These are phyloP conservation scores for Ottelia alismoides DNA, from an alignment of 106 monocot species.

Conservation along the genomic window DNA sequence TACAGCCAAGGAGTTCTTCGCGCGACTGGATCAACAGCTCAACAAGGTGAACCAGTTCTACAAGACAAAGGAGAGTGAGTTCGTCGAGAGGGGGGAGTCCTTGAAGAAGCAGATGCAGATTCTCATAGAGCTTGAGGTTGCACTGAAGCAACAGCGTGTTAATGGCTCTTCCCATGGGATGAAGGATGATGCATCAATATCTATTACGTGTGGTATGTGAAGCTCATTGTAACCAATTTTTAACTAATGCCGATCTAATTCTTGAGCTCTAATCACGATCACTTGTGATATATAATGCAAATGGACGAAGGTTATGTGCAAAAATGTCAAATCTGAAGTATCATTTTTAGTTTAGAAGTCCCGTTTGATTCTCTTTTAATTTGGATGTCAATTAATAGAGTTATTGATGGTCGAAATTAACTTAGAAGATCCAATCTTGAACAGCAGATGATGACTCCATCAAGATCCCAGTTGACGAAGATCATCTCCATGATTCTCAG, in stretches of 20 bases:
- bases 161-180: constrained; percentile 11
- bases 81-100: constrained; percentile 68
- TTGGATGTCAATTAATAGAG: neutral
- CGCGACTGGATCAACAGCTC: constrained; percentile 62
- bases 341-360: neutral
- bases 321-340: neutral
- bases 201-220: constrained; percentile 38
- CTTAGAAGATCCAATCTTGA: neutral
- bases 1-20: constrained; percentile 68
- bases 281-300: neutral
- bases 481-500: neutral
- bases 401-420: neutral
- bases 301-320: neutral
- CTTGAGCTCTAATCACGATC: neutral
- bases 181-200: constrained; percentile 53
- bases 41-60: constrained; percentile 99
- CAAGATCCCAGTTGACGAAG: constrained; percentile 9
- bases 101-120: constrained; percentile 88
- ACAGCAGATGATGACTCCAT: constrained; percentile 27
- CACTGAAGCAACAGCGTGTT: constrained; percentile 31
- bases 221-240: neutral
- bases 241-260: neutral
- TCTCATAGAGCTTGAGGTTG: constrained; percentile 57
- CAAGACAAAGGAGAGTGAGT: constrained; percentile 81
- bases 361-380: neutral